Base-by-base conservation (phyloP, 768 basidiomycete species). In the Chalciporus piperatus region DNA sequence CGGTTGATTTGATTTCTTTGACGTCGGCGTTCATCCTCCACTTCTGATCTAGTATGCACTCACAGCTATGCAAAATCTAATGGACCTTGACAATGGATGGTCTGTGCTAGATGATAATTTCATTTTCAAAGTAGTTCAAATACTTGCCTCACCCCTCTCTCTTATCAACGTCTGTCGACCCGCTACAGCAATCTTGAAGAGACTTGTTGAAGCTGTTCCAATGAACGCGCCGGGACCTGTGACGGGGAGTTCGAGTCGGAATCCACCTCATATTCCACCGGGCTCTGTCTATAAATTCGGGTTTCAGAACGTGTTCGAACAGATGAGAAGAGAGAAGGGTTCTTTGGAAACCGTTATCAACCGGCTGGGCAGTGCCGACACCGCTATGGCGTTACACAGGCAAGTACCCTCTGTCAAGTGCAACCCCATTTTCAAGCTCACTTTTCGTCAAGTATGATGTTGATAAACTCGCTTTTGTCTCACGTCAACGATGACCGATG, bases 141-240 rank as follows among this genome's bases (percentile, higher is more conserved):
- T 89, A 58, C 75, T 92, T 22, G 83, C 89, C 0, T 88, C 89
- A 0, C 75, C 86, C 0, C 76, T 79, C 35, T 88, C 87, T 11
- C 78, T 85, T 16, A 85, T 95, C 74, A 97, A 97, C 55, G 90
- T 95, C 52, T 91, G 89, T 60, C 85, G 92, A 6, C 94, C 93
- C 30, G 93, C 92, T 1, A 93, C 90, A 39, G 84, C 89, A 30
- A 94, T 96, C 49, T 76, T 95, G 55, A 91, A 92, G 71, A 87
- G 87, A 56, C 80, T 96, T 19, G 92, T 93, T 13, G 91, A 93
- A 66, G 91, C 91, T 9, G 89, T 91, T 60, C 87, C 91, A 16
- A 71, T 77, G 58, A 84, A 74, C 53, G 81, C 82, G 16, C 81
- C 87, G 2, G 83, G 82, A 16, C 74, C 80, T 2, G 64, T 79